Percentiles rank a stretch among this genome's conserved stretches.
These are phyloP conservation scores for Chaetomiaceae sp. DNA, from an alignment of 2,329 filamentous ascomycete species.

Conservation along the genomic window DNA sequence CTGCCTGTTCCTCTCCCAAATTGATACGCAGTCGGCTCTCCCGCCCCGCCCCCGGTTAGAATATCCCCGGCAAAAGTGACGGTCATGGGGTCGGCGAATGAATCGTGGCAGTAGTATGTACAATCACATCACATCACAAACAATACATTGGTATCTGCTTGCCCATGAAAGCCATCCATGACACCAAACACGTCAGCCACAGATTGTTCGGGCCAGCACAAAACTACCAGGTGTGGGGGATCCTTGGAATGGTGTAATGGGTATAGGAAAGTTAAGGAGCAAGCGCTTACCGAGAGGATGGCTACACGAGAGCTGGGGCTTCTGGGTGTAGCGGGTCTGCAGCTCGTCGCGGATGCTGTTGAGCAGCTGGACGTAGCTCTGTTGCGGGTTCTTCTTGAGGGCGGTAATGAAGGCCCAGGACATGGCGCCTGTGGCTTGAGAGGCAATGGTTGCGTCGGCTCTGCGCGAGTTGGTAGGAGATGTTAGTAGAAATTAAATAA, in stretches of 20 bases:
- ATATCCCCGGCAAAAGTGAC: too few species aligned
- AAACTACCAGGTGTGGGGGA: background rate
- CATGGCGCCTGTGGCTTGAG: constrained; percentile 95
- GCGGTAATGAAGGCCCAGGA: constrained; percentile 94
- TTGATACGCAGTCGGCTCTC: background rate
- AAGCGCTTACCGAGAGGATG: constrained; percentile 83
- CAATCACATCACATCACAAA: constrained; percentile 55
- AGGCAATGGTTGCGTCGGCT: constrained; percentile 85
- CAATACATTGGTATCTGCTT: constrained; percentile 56
- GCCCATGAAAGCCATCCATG: constrained; percentile 11
- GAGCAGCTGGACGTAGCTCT: constrained; percentile 94
- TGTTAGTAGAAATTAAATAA: background rate
- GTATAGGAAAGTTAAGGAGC: background rate
- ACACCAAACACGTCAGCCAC: constrained; percentile 11
- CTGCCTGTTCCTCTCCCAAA: constrained; percentile 32
- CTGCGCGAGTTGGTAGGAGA: constrained; percentile 42
- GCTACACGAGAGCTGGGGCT: constrained; percentile 94
- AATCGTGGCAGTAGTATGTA: background rate
- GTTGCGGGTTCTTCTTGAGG: constrained; percentile 93
- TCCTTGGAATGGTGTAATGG: background rate
- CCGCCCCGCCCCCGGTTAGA: too few species aligned
- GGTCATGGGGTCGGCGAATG: background rate
- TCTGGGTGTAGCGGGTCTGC: constrained; percentile 81
- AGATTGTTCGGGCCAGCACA: too few species aligned
- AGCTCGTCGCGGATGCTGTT: constrained; percentile 96